Evolutionary conservation across 1,139 yeast species (phyloP), one percentile per base, ranked within the genome.

Genomic region (Hansenula anomala): DNA sequence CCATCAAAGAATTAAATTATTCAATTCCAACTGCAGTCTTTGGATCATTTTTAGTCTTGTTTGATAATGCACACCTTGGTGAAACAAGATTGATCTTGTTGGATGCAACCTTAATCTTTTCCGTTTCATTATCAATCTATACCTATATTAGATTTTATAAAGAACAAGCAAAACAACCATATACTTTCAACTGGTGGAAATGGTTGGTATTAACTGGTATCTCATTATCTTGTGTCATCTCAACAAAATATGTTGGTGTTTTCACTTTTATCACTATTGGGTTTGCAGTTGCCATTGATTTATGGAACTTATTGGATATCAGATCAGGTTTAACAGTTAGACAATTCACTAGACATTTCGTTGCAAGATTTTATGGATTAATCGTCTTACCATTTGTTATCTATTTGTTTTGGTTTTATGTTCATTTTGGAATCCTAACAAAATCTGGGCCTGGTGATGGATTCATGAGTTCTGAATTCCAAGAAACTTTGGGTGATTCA

Each of bases 371-470:
- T 24, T 73, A 80, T 58, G 74, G 84, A 2, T 73, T 94, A 49
- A 75, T 92, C 44, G 69, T 87, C 13, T 63, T 89, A 25, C 99
- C 99, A 24, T 87, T 92, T 58, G 49, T 75, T 30, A 73, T 92
- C 51, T 94, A 87, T 60, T 69, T 94, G 55, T 83, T 80, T 56
- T 94, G 98, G 97, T 94, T 94, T 67, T 88, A 80, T 64, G 73
- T 90, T 41, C 99, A 94, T 63, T 92, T 94, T 62, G 73, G 79
- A 29, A 72, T 92, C 33, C 75, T 94, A 53, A 74, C 64, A 45
- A 80, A 77, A 52, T 89, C 97, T 1, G 99, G 99, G 26, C 94
- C 97, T 7, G 99, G 99, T 44, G 97, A 94, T 61, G 69, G 72
- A 6, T 90, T 90, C 61, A 94, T 94, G 98, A 77, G 94, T 15